These are phyloP conservation scores for Lentinula boryana DNA, from an alignment of 768 basidiomycete species.

Conservation along the genomic window DNA sequence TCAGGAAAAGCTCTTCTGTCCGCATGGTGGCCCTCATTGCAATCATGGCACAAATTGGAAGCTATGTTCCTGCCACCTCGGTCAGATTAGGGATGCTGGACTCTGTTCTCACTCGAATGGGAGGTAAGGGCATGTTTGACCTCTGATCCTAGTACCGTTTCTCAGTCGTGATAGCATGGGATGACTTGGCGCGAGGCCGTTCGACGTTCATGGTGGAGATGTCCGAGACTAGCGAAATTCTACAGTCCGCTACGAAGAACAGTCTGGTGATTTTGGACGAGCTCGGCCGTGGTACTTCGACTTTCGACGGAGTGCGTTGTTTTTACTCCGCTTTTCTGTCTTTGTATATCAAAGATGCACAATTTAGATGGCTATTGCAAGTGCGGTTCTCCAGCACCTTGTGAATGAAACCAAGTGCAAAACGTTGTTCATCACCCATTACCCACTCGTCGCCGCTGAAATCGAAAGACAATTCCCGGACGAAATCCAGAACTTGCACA, in stretches of 20 bases:
- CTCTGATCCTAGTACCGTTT: too few relatives aligned
- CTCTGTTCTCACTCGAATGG: constrained; percentile 64
- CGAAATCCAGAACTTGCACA: constrained; percentile 74
- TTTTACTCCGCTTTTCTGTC: not conserved
- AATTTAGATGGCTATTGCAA: constrained; percentile 77
- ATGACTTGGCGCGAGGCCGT: constrained; percentile 79
- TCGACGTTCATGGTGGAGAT: constrained; percentile 99
- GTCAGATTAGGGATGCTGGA: constrained; percentile 79
- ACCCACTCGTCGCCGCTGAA: constrained; percentile 75
- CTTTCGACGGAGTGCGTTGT: constrained; percentile 72
- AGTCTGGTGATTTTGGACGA: constrained; percentile 91
- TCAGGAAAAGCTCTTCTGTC: constrained; percentile 79
- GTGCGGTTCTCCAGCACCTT: constrained; percentile 72
- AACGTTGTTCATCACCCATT: constrained; percentile 93
- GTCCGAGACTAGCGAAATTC: constrained; percentile 86
- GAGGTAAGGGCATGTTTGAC: too few relatives aligned
- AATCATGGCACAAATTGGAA: constrained; percentile 89
- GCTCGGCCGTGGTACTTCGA: constrained; percentile 86
- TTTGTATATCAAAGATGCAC: not conserved
- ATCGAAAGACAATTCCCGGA: constrained; percentile 53
- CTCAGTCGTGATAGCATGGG: constrained; percentile 50
- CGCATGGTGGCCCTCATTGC: constrained; percentile 73
- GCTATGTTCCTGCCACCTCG: constrained; percentile 78
- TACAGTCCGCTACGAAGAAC: constrained; percentile 63
- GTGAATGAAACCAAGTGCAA: constrained; percentile 53